Evolutionary conservation across 2,329 filamentous ascomycete species (phyloP), one percentile per base, ranked within the genome.

Genomic region (Elsinoe necatrix): DNA sequence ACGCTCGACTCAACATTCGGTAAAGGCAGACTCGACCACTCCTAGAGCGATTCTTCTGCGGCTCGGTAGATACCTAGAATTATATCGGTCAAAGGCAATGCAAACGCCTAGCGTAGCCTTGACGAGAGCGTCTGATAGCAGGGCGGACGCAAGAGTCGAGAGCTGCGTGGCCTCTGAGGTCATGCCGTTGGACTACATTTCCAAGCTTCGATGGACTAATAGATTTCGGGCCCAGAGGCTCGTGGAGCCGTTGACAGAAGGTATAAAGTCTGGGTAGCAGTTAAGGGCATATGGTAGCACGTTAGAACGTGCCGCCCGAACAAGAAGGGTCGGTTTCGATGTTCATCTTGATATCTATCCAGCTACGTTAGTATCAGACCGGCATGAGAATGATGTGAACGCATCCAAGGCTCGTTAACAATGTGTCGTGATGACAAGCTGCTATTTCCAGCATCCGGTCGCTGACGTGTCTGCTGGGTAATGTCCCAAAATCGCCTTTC

Each of bases 161-260:
- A 25, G 29, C 29, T 16, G 48, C 29, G 34, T 18, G 48, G 48
- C 48, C 48, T 25, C 48, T 52, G 48, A 52, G 48, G 48, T 52
- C 48, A 52, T 52, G 27, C 48, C 48, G 48, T 52, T 52, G 11
- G 20, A 25, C 23, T 27, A 21, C 18, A 37, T 35, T 31, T 35
- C 48, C 29, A 52, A 37, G 48, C 48, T n/a, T 20, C 29, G 48
- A 21, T n/a, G 29, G 48, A 11, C 23, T 27, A n/a, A n/a, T 29
- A 52, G 31, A 35, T 52, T 29, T 37, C 47, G 3, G 47, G 14
- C 21, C 39, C 29, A 52, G 2, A 25, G 12, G 23, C 48, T 52
- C 48, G 48, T 52, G 48, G 31, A 14, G 20, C 18, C 48, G 48
- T 52, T 52, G n/a, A 27, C 18, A 50, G 4, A n/a, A 37, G 31